Evolutionary conservation across 2,329 filamentous ascomycete genomes (phyloP), one percentile per base, ranked within the genome.

Genomic region (Nemania diffusa): DNA sequence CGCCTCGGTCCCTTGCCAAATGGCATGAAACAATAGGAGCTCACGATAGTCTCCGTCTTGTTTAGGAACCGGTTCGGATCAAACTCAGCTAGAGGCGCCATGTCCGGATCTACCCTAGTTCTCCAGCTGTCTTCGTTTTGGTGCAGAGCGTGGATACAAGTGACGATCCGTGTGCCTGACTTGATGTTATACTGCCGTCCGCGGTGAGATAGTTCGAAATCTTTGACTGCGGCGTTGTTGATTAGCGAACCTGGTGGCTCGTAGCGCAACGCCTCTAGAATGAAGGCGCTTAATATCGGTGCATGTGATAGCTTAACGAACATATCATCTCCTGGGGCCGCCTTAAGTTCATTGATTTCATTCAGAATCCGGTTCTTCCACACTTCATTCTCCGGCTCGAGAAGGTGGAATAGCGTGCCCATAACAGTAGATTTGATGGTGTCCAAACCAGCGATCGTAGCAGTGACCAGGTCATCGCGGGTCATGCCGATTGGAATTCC

Each of bases 11-110:
- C 56, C 26, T 58, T 58, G 15, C 56, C 56, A 27, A 58, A 58
- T 27, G 56, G 56, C 56, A 58, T 58, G 56, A 58, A 58, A 11
- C 56, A 58, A 42, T 48, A 48, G 11, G 56, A 58, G 29, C n/a
- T 22, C 3, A 37, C 27, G 26, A 58, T 58, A 26, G 56, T 58
- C 26, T 58, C 40, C 9, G 56, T 58, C 26, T 34, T 48, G 40
- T 50, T 26, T 3, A 58, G 13, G 42, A 58, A 58, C 5, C 40
- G 40, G 40, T 17, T 34, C 5, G 40, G 40, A 24, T 48, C 40
- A 17, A 48, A 58, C 40, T 32, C 42, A 15, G 15, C n/a, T 11
- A 58, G 26, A n/a, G 56, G 26, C 26, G 56, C 40, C 56, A 58
- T 58, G 42, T 58, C 20, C 6, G 56, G 40, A 37, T 48, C 29